Evolutionary conservation across 2,329 filamentous ascomycete species (phyloP).

Genomic region (Lasiodiplodia sp.): DNA sequence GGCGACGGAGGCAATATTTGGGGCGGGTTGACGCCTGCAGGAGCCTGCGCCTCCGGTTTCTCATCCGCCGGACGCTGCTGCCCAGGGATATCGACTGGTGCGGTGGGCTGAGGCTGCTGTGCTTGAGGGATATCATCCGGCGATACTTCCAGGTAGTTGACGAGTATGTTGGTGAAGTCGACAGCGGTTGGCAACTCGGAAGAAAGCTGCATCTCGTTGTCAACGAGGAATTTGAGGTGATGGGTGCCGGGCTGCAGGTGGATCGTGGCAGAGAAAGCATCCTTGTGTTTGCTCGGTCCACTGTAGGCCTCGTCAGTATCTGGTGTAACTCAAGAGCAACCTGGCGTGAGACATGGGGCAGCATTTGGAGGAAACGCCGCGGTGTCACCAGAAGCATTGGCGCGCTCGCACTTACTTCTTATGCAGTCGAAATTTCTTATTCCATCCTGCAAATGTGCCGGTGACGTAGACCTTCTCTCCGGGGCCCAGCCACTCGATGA

Average conservation of each 20-base stretch:
- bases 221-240: constrained; percentile 94
- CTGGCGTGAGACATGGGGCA: constrained; percentile 9
- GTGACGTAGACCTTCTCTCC: constrained; percentile 96
- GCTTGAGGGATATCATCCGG: constrained; percentile 68
- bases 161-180: constrained; percentile 95
- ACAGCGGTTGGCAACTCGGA: constrained; percentile 90
- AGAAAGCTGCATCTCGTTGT: constrained; percentile 90
- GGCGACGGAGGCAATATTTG: constrained; percentile 49
- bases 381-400: constrained; percentile 8
- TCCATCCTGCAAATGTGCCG: constrained; percentile 96
- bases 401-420: constrained; percentile 72
- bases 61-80: constrained; percentile 12
- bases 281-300: constrained; percentile 53
- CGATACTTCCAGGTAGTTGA: constrained; percentile 97
- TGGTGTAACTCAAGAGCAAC: constrained; percentile 22
- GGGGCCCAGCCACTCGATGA: constrained; percentile 82
- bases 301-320: constrained; percentile 35
- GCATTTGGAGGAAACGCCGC: constrained; percentile 2
- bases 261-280: constrained; percentile 77
- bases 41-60: constrained; percentile 35
- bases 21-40: constrained; percentile 48
- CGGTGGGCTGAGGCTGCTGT: constrained; percentile 34
- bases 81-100: constrained; percentile 38
- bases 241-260: constrained; percentile 92
- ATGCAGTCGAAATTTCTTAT: constrained; percentile 87